These are phyloP conservation scores for Nepenthes gracilis DNA, from an alignment of 148 eudicot species.

Conservation along the genomic window DNA sequence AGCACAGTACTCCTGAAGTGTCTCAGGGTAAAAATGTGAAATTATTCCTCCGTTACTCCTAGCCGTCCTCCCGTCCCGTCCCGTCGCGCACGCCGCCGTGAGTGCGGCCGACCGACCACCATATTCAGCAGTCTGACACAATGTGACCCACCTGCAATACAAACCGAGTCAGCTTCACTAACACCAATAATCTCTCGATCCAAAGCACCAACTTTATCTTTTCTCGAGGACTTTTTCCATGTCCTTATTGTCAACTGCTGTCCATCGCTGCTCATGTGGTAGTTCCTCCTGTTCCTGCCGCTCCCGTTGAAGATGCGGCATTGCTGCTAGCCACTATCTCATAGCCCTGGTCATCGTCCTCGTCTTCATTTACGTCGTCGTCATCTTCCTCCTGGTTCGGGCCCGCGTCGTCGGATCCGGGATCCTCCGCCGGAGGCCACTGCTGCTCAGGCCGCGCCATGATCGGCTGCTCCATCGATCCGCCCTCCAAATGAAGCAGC, in stretches of 20 bases:
- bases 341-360: constrained; percentile 38
- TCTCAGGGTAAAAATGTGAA: no score
- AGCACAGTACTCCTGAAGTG: no score
- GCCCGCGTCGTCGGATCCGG: constrained; percentile 22
- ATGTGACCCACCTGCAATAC: no score
- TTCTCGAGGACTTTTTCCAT: background rate
- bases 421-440: constrained; percentile 39
- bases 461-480: constrained; percentile 21
- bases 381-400: constrained; percentile 26
- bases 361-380: constrained; percentile 29
- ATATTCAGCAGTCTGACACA: no score
- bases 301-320: constrained; percentile 10
- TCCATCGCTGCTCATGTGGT: constrained; percentile 14
- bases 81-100: no score
- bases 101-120: no score
- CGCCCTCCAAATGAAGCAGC: background rate
- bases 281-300: constrained; percentile 7
- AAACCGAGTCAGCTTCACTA: background rate
- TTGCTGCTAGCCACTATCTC: constrained; percentile 36
- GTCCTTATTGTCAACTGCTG: background rate
- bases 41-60: no score
- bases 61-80: no score
- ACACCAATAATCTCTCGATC: background rate
- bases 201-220: background rate
- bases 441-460: constrained; percentile 79